Conservation (phyloP, 2,329 filamentous ascomycete species). For the Exophiala bonariae region DNA sequence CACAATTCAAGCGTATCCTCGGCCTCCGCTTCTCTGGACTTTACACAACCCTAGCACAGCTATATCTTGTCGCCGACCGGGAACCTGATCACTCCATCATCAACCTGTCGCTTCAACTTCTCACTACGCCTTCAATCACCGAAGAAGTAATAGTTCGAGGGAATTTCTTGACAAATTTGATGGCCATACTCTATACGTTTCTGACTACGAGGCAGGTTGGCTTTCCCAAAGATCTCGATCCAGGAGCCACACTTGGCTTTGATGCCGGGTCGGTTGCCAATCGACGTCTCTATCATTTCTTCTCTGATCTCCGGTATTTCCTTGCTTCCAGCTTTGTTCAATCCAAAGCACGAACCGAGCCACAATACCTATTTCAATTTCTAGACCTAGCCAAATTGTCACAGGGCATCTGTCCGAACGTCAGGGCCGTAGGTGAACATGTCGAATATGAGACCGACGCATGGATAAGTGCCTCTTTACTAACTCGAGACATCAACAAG, state of each 20-base stretch:
- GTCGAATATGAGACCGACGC: slow-evolving; percentile 98
- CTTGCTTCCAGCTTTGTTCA: slow-evolving; percentile 88
- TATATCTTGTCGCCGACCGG: slow-evolving; percentile 92
- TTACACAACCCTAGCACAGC: slow-evolving; percentile 88
- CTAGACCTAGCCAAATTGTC: slow-evolving; percentile 93
- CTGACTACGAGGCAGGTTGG: slow-evolving; percentile 93
- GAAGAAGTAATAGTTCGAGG: slow-evolving; percentile 91
- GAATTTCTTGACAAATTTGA: slow-evolving; percentile 91
- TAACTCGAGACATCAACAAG: slow-evolving; percentile 92
- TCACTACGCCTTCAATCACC: slow-evolving; percentile 95
- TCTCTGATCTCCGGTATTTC: slow-evolving; percentile 88
- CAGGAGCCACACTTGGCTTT: slow-evolving; percentile 83
- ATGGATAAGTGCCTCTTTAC: slow-evolving; percentile 94
- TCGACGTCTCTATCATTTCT: slow-evolving; percentile 95
- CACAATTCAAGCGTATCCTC: slow-evolving; percentile 91
- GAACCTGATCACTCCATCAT: slow-evolving; percentile 99
- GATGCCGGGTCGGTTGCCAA: slow-evolving; percentile 95
- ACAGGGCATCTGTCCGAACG: slow-evolving; percentile 94
- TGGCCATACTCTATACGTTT: slow-evolving; percentile 97
- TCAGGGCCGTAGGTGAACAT: slow-evolving; percentile 88
- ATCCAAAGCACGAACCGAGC: slow-evolving; percentile 76
- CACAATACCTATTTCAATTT: slow-evolving; percentile 89
- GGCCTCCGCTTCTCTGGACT: slow-evolving; percentile 91
- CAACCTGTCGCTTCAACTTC: slow-evolving; percentile 92
- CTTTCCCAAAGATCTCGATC: slow-evolving; percentile 84